Evolutionary conservation across 768 basidiomycete genomes (phyloP).

Genomic region (Tubosaeta brunneosetosa): DNA sequence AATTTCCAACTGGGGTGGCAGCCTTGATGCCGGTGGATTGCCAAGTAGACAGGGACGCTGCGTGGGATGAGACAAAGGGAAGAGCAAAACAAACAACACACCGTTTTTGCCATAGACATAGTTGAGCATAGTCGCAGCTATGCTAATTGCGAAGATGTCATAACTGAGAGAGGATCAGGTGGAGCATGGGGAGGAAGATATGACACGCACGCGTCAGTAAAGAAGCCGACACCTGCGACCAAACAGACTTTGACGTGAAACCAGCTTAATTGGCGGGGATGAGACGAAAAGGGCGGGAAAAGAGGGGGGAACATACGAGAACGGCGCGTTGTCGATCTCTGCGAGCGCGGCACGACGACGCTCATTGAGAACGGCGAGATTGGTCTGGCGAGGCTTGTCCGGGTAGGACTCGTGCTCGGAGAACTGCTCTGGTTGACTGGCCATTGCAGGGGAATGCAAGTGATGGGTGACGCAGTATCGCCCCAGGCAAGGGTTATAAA

Average conservation of each 20-base stretch:
- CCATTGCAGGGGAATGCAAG: constrained; percentile 14
- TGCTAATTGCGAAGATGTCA: constrained; percentile 88
- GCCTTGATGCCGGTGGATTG: constrained; percentile 78
- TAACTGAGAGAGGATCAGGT: constrained; percentile 34
- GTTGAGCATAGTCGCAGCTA: constrained; percentile 78
- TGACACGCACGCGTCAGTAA: constrained; percentile 68
- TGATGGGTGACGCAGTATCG: background rate
- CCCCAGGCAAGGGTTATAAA: constrained; percentile 7
- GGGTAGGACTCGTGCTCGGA: constrained; percentile 30
- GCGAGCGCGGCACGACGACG: constrained; percentile 75
- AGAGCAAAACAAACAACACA: background rate
- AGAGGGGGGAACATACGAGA: constrained; percentile 51
- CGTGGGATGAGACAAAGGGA: background rate
- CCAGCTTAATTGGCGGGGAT: constrained; percentile 42
- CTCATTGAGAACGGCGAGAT: constrained; percentile 51
- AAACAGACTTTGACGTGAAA: constrained; percentile 78
- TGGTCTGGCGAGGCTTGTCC: constrained; percentile 21
- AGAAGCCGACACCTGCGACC: constrained; percentile 81
- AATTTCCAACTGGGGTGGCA: constrained; percentile 70
- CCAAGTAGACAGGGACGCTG: constrained; percentile 38
- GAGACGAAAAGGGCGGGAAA: background rate
- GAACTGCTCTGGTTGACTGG: constrained; percentile 16
- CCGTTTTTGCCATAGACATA: constrained; percentile 59
- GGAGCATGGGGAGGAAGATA: background rate
- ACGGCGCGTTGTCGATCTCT: constrained; percentile 83